A percentile compares a stretch with the other conserved stretches of the same genome.
These are phyloP conservation scores for Hamamelis virginiana DNA, from an alignment of 164 flowering plant genomes.

Conservation along the genomic window DNA sequence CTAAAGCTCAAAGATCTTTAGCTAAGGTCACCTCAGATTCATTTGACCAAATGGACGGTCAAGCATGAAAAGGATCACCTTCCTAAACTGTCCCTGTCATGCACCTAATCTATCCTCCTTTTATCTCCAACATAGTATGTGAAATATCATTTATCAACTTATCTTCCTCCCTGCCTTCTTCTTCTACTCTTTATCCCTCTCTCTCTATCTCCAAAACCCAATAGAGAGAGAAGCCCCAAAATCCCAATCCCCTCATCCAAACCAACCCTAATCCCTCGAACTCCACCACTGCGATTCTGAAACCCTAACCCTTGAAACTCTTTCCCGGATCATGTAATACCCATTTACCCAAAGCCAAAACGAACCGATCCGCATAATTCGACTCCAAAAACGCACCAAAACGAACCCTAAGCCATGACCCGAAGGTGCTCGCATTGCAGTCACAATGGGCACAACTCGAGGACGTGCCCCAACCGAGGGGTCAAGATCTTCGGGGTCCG, in stretches of 20 bases:
- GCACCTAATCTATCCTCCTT: slow-evolving; percentile 7
- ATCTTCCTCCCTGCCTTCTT: neutral
- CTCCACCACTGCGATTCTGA: neutral
- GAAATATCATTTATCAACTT: slow-evolving; percentile 9
- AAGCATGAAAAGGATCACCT: no score
- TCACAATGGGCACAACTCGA: slow-evolving; percentile 84
- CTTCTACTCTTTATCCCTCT: neutral
- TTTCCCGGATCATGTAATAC: neutral
- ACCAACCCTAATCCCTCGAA: no score
- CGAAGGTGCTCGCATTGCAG: slow-evolving; percentile 88
- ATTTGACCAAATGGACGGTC: no score
- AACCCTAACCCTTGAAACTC: neutral
- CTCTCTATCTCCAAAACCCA: slow-evolving; percentile 5
- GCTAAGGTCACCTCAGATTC: no score
- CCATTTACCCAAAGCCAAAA: neutral
- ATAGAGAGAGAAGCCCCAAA: neutral
- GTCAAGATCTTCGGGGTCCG: slow-evolving; percentile 88
- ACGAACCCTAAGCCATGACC: slow-evolving; percentile 43
- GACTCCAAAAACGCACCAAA: neutral
- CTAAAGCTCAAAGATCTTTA: no score
- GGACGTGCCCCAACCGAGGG: slow-evolving; percentile 91
- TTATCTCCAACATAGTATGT: slow-evolving; percentile 7
- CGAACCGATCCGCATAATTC: slow-evolving; percentile 1
- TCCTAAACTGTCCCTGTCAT: neutral
- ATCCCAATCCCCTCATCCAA: no score